These are phyloP conservation scores for Benincasa hispida DNA, from an alignment of 306 rosid genomes.

Conservation along the genomic window DNA sequence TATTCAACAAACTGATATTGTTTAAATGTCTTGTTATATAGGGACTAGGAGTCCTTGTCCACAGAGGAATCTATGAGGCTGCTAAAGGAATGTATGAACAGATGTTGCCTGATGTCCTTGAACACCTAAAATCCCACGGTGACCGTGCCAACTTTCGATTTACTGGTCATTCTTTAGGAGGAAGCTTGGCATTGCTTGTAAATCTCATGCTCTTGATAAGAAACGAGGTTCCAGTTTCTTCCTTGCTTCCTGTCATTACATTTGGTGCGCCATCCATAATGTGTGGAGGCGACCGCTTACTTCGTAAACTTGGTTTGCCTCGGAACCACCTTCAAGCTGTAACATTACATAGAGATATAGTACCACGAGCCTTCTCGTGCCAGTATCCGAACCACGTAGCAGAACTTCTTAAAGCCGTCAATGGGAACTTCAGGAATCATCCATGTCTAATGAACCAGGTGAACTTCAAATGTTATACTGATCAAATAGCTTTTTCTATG, in stretches of 20 bases:
- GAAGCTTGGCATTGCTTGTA: slow-evolving; percentile 80
- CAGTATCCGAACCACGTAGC: slow-evolving; percentile 78
- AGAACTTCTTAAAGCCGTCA: slow-evolving; percentile 73
- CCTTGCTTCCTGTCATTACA: slow-evolving; percentile 85
- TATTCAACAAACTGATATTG: background rate
- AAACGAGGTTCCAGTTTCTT: slow-evolving; percentile 49
- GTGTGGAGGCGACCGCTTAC: slow-evolving; percentile 83
- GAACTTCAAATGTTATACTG: slow-evolving; percentile 5
- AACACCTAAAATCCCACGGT: slow-evolving; percentile 53
- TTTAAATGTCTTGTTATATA: slow-evolving; percentile 10
- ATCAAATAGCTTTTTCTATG: background rate
- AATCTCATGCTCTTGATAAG: slow-evolving; percentile 84
- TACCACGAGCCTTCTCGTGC: slow-evolving; percentile 94
- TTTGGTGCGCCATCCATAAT: slow-evolving; percentile 86
- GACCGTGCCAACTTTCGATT: slow-evolving; percentile 58
- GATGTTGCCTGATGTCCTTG: slow-evolving; percentile 71
- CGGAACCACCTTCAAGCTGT: slow-evolving; percentile 67
- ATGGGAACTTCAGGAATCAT: slow-evolving; percentile 67
- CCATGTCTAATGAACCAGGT: slow-evolving; percentile 86
- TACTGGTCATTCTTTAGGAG: slow-evolving; percentile 97
- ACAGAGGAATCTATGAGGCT: slow-evolving; percentile 95
- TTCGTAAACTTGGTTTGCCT: slow-evolving; percentile 62
- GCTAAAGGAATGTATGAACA: slow-evolving; percentile 87
- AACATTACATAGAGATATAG: slow-evolving; percentile 87
- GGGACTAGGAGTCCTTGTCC: slow-evolving; percentile 79